Base-by-base conservation (phyloP, 257 asterid genomes). In the Haberlea rhodopensis region DNA sequence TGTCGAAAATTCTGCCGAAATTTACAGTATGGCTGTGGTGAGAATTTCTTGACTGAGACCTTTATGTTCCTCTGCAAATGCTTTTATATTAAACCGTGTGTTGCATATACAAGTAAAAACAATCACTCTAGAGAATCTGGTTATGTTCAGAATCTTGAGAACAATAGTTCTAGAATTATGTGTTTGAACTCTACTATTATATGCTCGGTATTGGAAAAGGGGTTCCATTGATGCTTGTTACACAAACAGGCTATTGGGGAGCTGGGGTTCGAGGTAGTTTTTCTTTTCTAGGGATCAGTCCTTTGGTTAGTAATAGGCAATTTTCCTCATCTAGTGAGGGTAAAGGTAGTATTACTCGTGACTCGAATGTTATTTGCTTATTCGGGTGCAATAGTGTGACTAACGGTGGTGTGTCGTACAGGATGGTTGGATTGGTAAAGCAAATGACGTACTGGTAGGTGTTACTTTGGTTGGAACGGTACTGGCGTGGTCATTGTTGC, bases 401-500 rank as follows among this genome's bases (percentile, higher is more conserved):
- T 60, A 69, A 67, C 70, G 77, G 71, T 37, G 80, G 79, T 65
- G n/a, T n/a, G 57, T 67, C 74, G 75, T 75, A 74, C 94, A 84
- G 40, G 80, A 73, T 67, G 88, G 80, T 59, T 89, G 85, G 96
- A 54, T 63, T 40, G 78, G 59, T 9, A 89, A 87, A 67, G 37
- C 84, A n/a, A 87, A 84, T 72, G 87, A 79, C 62, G 96, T 86
- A 37, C 97, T 97, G 0, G 86, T 78, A 64, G 80, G 89, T 55
- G 87, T 87, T 63, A 90, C 97, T 68, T 65, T 90, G 67, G 66
- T 52, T n/a, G 95, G 86, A 34, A 80, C 91, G 1, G 53, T 90
- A 52, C 40, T 94, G 73, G 96, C 89, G 1, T 94, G 99, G 97
- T 72, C 87, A 6, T 83, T 90, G 65, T 48, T 94, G 85, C 97